Conservation (phyloP, 129 eudicot genomes). For the Helianthus annuus region DNA sequence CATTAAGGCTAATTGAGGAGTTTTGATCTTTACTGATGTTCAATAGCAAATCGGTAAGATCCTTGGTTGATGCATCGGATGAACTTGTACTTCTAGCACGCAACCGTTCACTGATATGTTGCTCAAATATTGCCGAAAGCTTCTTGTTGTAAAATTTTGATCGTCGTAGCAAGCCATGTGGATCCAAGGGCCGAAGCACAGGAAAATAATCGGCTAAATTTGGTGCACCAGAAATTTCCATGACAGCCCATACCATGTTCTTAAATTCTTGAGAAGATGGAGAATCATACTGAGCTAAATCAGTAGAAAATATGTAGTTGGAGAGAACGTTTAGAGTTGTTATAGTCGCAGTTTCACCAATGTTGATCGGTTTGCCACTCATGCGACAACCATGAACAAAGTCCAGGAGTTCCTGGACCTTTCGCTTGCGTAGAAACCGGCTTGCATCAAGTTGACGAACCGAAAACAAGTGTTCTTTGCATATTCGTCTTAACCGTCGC, state of each 20-base stretch:
- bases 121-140: conserved; percentile 24
- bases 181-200: conserved; percentile 26
- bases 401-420: conserved; percentile 31
- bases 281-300: conserved; percentile 27
- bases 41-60: conserved; percentile 30
- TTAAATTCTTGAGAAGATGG: conserved; percentile 21
- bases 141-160: background rate
- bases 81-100: background rate
- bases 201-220: conserved; percentile 36
- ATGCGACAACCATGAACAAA: conserved; percentile 7
- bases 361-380: conserved; percentile 14
- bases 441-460: conserved; percentile 30
- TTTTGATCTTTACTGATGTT: conserved; percentile 13
- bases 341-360: conserved; percentile 30
- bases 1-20: conserved; percentile 11
- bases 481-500: conserved; percentile 14
- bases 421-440: conserved; percentile 20
- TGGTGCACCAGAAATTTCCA: conserved; percentile 27
- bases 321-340: conserved; percentile 36
- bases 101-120: conserved; percentile 10
- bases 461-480: conserved; percentile 27
- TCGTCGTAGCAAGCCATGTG: conserved; percentile 15
- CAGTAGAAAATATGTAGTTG: conserved; percentile 32
- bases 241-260: conserved; percentile 14
- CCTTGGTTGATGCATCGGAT: conserved; percentile 3